Evolutionary conservation across 331 rosid species (phyloP), one percentile per base, ranked within the genome.

Genomic region (Saraca asoca): DNA sequence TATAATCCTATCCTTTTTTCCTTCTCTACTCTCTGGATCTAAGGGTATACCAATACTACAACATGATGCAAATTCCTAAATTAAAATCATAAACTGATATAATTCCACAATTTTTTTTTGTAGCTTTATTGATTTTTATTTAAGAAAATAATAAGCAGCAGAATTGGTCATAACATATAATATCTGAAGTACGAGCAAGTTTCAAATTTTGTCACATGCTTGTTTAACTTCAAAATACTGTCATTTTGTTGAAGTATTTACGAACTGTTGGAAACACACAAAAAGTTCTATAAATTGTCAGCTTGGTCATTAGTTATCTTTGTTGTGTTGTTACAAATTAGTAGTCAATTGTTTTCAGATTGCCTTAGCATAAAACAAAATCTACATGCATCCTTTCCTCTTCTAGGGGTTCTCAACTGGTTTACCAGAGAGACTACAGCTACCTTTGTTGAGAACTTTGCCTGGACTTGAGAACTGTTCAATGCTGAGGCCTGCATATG

Each of bases 401-500:
- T 29, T 48, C 33, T 75, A 93, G 98, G 98, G 97, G 19, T 93
- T 93, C 79, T 93, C 98, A 33, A 93, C 98, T 10, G 98, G 98
- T 69, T 86, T 93, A 81, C 98, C 98, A 33, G 98, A 93, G 81
- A 82, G 91, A 66, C 78, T 93, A 48, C 98, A 93, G 59, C 75
- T 93, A 69, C 98, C 98, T 68, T 80, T 93, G 80, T 75, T 93
- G 84, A 85, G 96, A 82, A 87, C 96, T 79, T 88, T 93, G 77
- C 98, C 98, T 64, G 98, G 98, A 57, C 98, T 93, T 69, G 96
- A 93, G 68, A 90, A 88, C 9, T 90, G 97, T 84, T 93, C 95
- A 60, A 93, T 93, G 95, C 86, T 93, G 76, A 86, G 98, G 79
- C 98, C 98, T 55, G 98, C 98, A 58, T 93, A 93, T 83, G 98